Evolutionary conservation across 1,284 basidiomycete genomes (phyloP).

Genomic region (Apiotrichum mycotoxinovorans): DNA sequence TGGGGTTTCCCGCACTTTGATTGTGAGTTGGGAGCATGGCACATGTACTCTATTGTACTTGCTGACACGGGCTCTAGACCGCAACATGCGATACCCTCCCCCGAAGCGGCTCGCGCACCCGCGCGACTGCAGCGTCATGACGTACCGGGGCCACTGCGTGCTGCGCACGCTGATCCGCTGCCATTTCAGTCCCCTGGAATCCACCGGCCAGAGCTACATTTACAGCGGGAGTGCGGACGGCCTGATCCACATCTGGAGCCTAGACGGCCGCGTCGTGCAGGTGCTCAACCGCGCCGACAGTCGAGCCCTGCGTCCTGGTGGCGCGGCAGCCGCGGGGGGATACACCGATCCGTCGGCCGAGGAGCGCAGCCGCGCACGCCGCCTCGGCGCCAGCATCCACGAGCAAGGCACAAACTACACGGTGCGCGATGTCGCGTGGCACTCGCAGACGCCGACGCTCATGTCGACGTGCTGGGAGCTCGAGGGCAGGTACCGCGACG

Average conservation of each 20-base stretch:
- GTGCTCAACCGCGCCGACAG: constrained; percentile 71
- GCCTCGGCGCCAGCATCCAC: constrained; percentile 56
- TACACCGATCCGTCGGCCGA: constrained; percentile 47
- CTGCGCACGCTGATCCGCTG: constrained; percentile 89
- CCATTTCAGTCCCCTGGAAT: constrained; percentile 87
- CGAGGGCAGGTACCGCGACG: constrained; percentile 53
- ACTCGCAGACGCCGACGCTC: constrained; percentile 67
- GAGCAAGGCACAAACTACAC: constrained; percentile 23
- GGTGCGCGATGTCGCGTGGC: constrained; percentile 67
- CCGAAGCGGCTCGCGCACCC: constrained; percentile 59
- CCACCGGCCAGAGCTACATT: constrained; percentile 87
- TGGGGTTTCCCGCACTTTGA: constrained; percentile 71
- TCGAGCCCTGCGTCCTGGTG: neutral
- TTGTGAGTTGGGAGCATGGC: too few relatives aligned
- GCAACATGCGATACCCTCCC: constrained; percentile 56
- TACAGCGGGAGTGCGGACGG: constrained; percentile 67
- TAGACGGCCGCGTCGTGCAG: constrained; percentile 66
- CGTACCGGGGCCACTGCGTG: constrained; percentile 89
- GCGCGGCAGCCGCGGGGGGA: neutral
- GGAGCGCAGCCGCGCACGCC: constrained; percentile 34
- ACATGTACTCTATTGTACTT: too few relatives aligned
- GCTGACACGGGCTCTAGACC: constrained; percentile 53
- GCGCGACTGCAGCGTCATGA: constrained; percentile 90
- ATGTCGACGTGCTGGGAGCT: constrained; percentile 88
- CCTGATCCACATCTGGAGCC: constrained; percentile 75